Conservation (phyloP, 108 stramenopile genomes). For the Aurantiochytrium sp. region DNA sequence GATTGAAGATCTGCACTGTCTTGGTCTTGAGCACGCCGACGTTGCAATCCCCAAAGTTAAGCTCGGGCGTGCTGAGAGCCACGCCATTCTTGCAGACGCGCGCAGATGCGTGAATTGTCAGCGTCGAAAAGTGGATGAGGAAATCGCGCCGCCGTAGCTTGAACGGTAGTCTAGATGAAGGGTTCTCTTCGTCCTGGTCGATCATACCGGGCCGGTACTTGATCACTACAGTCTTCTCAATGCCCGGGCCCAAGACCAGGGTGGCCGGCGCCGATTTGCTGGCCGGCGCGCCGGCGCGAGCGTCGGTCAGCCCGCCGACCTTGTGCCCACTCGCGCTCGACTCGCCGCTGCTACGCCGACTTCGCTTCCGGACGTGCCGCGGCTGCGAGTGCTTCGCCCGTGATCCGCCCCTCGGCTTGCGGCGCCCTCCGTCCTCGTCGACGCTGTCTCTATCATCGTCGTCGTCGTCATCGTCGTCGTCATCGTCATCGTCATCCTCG, state of each 20-base stretch:
- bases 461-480: neutral
- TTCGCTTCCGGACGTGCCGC: too few species aligned
- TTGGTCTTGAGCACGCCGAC: neutral
- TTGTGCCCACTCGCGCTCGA: neutral
- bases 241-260: neutral
- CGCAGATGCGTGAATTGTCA: neutral
- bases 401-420: too few species aligned
- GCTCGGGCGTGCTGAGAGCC: neutral
- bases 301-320: neutral
- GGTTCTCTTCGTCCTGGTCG: neutral
- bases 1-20: neutral
- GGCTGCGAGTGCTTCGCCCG: too few species aligned
- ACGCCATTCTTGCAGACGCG: slow-evolving; percentile 21
- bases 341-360: neutral
- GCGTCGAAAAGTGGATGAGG: neutral
- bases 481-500: neutral
- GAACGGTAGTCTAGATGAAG: neutral
- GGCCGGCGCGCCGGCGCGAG: neutral
- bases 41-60: slow-evolving; percentile 12
- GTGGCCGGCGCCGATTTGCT: neutral
- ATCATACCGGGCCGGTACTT: neutral
- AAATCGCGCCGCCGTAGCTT: slow-evolving; percentile 25
- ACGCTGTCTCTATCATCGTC: too few species aligned
- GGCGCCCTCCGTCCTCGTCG: too few species aligned
- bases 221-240: neutral